Evolutionary conservation across 1,139 yeast species (phyloP).

Genomic region (Blastobotrys indianensis): DNA sequence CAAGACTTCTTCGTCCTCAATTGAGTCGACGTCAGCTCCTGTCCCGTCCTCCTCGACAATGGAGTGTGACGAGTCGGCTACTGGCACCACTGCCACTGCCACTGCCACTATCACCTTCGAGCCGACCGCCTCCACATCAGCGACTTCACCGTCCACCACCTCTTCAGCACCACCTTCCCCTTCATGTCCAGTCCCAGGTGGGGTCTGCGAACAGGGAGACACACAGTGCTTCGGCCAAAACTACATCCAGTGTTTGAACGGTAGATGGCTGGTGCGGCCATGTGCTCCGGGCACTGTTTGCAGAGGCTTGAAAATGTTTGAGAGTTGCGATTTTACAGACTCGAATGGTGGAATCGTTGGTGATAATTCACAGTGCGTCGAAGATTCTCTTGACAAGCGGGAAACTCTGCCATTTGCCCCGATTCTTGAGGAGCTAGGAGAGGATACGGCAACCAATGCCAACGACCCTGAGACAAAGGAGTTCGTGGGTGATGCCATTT

Average conservation of each 20-base stretch:
- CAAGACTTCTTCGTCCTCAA: neutral
- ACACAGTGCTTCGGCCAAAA: neutral
- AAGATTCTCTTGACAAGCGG: neutral
- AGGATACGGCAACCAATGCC: too few species aligned
- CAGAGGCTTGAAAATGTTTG: neutral
- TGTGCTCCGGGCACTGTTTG: slow-evolving; percentile 1
- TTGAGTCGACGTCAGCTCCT: neutral
- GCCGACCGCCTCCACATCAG: neutral
- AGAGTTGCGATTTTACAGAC: neutral
- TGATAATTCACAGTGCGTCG: neutral
- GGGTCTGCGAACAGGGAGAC: neutral
- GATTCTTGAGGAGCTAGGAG: too few species aligned
- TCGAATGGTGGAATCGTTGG: neutral
- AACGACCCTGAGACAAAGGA: too few species aligned
- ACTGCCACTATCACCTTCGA: neutral
- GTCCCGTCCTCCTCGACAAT: neutral
- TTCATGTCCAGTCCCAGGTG: neutral
- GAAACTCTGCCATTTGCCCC: too few species aligned
- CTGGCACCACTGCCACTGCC: neutral
- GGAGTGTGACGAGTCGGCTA: neutral
- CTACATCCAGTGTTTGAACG: neutral
- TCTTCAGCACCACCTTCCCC: neutral
- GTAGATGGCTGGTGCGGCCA: neutral
- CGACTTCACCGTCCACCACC: neutral
- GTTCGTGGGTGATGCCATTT: too few species aligned